Evolutionary conservation across 192 early-diverging fungal species (phyloP).

Genomic region (Polychytrium aggregatum): DNA sequence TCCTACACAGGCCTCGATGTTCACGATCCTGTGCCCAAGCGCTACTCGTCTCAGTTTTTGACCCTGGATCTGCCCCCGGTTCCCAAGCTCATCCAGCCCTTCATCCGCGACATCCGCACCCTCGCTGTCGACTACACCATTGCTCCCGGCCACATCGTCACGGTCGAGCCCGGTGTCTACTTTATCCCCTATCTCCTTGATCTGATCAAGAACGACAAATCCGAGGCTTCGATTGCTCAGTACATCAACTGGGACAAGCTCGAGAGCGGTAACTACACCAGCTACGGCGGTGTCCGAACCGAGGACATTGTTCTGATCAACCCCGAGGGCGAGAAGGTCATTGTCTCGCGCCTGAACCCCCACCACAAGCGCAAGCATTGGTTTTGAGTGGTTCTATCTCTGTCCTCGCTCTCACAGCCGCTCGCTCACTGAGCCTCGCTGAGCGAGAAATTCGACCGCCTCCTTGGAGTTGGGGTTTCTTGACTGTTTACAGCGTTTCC

Average conservation of each 20-base stretch:
- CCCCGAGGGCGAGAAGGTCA: conserved; percentile 13
- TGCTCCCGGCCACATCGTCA: conserved; percentile 63
- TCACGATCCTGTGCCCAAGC: conserved; percentile 60
- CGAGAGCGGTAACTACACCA: conserved; percentile 9
- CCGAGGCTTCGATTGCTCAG: neutral
- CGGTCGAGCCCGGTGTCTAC: conserved; percentile 90
- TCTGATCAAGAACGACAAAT: conserved; percentile 8
- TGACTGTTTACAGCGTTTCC: too few species aligned
- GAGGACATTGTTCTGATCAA: conserved; percentile 38
- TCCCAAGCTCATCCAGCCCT: too few species aligned
- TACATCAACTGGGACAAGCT: conserved; percentile 33
- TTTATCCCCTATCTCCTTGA: conserved; percentile 67
- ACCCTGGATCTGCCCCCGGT: too few species aligned
- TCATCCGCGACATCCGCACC: neutral
- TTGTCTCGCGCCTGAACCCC: too few species aligned
- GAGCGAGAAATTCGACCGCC: too few species aligned
- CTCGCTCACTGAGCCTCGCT: too few species aligned
- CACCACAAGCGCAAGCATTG: too few species aligned
- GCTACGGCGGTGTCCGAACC: conserved; percentile 36
- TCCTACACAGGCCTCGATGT: conserved; percentile 72
- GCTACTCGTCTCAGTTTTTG: too few species aligned
- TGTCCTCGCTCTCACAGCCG: too few species aligned
- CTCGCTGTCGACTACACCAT: conserved; percentile 41
- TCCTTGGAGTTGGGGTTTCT: too few species aligned
- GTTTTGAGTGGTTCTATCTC: too few species aligned